These are phyloP conservation scores for Hypsizygus ulmarius DNA, from an alignment of 1,284 basidiomycete species.

Conservation along the genomic window DNA sequence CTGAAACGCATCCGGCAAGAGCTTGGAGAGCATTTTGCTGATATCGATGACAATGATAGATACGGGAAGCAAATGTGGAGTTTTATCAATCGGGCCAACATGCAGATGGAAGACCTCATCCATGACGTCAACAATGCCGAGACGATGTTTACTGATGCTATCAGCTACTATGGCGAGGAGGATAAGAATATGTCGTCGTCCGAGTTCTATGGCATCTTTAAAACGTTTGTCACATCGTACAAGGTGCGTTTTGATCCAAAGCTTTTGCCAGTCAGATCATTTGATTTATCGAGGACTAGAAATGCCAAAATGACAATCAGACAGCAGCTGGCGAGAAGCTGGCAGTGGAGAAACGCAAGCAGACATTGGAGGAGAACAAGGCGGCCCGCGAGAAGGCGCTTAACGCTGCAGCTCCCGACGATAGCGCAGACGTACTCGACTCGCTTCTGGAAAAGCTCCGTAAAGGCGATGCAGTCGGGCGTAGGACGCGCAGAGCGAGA, in stretches of 20 bases:
- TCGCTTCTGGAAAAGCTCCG: constrained; percentile 71
- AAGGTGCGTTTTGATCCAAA: constrained; percentile 48
- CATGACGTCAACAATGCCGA: constrained; percentile 87
- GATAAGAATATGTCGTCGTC: constrained; percentile 78
- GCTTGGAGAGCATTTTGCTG: constrained; percentile 75
- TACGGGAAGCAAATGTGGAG: constrained; percentile 90
- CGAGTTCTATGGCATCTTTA: constrained; percentile 94
- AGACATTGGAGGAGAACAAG: constrained; percentile 60
- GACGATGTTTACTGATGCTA: constrained; percentile 75
- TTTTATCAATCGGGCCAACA: constrained; percentile 74
- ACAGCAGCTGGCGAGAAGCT: constrained; percentile 63
- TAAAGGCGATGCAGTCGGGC: constrained; percentile 61
- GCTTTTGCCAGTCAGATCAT: neutral
- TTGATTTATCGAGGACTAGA: constrained; percentile 43
- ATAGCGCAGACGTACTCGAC: constrained; percentile 70
- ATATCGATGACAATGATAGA: constrained; percentile 67
- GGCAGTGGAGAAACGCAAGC: constrained; percentile 63
- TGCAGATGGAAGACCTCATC: constrained; percentile 75
- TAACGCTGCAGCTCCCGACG: constrained; percentile 42
- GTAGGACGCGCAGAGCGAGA: constrained; percentile 55
- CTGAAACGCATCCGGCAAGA: constrained; percentile 76
- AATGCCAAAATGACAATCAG: constrained; percentile 81
- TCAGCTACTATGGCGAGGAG: constrained; percentile 90
- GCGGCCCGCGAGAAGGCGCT: constrained; percentile 51
- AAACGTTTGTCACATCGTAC: constrained; percentile 91